A percentile compares a stretch with the other conserved stretches of the same genome.
Evolutionary conservation across 2,329 filamentous ascomycete species (phyloP).

Genomic region (Gaeumannomyces sp.): DNA sequence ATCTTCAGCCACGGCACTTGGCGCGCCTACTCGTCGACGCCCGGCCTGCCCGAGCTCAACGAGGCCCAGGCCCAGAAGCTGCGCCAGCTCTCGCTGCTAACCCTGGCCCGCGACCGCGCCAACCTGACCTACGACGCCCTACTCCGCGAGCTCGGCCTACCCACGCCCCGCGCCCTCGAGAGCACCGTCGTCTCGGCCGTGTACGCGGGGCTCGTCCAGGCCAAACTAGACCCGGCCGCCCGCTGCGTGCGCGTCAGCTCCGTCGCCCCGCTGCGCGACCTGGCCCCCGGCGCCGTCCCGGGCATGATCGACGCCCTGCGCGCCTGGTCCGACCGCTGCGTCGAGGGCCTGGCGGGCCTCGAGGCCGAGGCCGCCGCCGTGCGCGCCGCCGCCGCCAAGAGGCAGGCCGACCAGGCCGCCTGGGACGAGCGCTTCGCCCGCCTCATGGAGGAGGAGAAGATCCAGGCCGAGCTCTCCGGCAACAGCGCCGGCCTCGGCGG

Average conservation of each 20-base stretch:
- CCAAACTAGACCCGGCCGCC: slow-evolving; percentile 74
- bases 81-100: slow-evolving; percentile 81
- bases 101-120: slow-evolving; percentile 61
- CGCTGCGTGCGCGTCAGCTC: slow-evolving; percentile 71
- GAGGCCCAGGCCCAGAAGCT: slow-evolving; percentile 75
- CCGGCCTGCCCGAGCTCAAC: slow-evolving; percentile 62
- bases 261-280: slow-evolving; percentile 79
- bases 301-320: slow-evolving; percentile 61
- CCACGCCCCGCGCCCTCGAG: slow-evolving; percentile 67
- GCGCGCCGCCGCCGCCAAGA: slow-evolving; percentile 47
- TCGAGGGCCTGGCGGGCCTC: slow-evolving; percentile 64
- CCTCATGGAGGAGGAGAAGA: slow-evolving; percentile 40
- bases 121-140: slow-evolving; percentile 71
- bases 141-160: slow-evolving; percentile 59
- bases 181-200: slow-evolving; percentile 80
- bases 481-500: slow-evolving; percentile 16
- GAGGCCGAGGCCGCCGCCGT: slow-evolving; percentile 69
- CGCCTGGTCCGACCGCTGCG: slow-evolving; percentile 75
- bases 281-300: slow-evolving; percentile 66
- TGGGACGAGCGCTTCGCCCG: slow-evolving; percentile 42
- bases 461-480: slow-evolving; percentile 19
- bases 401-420: slow-evolving; percentile 43
- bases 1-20: slow-evolving; percentile 94
- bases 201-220: slow-evolving; percentile 76
- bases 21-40: slow-evolving; percentile 54